Evolutionary conservation across 192 early-diverging fungal species (phyloP), one percentile per base, ranked within the genome.

Genomic region (Rhizophagus sp.): DNA sequence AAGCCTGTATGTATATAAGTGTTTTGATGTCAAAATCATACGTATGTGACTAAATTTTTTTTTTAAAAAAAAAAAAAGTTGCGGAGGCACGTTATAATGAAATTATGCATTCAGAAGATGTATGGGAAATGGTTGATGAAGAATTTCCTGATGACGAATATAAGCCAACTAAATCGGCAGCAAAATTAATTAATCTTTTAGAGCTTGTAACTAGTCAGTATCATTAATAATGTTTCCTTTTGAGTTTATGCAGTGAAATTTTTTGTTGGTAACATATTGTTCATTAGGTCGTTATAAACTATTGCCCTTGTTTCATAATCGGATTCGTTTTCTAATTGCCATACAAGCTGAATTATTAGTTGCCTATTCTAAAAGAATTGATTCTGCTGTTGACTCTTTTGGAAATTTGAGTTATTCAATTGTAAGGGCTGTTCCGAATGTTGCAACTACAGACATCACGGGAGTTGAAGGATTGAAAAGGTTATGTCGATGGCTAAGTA

Each of bases 271-370:
- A 2, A 8, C 39, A 44, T 57, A 5, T 57, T 65, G 11, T 27
- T 70, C 61, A 39, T 8, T 78, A 89, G 90, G 90, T 66, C 88
- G 91, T 3, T 93, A 91, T 72, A 78, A 85, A 6, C 81, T 87
- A 8, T 80, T 93, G 17, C 91, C 93, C 2, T 80, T 87, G 62
- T 81, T 91, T 64, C 85, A 87, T 64, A 91, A 90, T 52, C 86
- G 84, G 24, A 70, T 91, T 15, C 88, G 87, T 36, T 87, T 93
- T 34, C 72, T 93, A 25, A 81, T 89, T 9, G 89, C 90, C 36
- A 87, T 90, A 33, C 93, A 93, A 80, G 81, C 93, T 49, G 89
- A 89, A 34, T 50, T 94, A 1, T 80, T 94, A 19, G 85, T 85
- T 57, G 78, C 86, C 1, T 90, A 93, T 34, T 81, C 84, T 17